A percentile compares a stretch with the other conserved stretches of the same genome.
These are phyloP conservation scores for Entomortierella lignicola DNA, from an alignment of 192 early-diverging fungal species.

Conservation along the genomic window DNA sequence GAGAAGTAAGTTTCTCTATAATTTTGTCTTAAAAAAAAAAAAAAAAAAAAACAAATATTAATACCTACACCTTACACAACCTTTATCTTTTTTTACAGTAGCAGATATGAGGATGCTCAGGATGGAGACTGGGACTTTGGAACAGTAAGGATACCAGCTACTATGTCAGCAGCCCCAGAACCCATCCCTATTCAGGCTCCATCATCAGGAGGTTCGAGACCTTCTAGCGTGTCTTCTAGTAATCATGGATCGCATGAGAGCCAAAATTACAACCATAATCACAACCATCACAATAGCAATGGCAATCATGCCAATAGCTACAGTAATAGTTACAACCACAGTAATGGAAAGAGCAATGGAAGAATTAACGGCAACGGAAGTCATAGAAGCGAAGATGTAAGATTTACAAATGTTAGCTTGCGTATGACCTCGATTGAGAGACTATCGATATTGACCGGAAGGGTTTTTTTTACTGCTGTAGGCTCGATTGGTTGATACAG, in stretches of 20 bases:
- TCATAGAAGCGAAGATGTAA: conserved; percentile 23
- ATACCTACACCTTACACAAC: background rate
- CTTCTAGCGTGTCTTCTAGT: background rate
- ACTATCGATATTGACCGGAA: background rate
- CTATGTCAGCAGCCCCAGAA: background rate
- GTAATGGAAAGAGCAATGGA: conserved; percentile 13
- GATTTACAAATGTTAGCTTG: too few species aligned
- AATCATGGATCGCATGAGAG: conserved; percentile 11
- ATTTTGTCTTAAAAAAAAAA: background rate
- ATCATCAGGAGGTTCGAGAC: background rate
- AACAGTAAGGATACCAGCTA: conserved; percentile 30
- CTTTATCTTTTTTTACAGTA: conserved; percentile 14
- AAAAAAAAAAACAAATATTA: background rate
- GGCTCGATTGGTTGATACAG: conserved; percentile 18
- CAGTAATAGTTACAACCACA: conserved; percentile 7
- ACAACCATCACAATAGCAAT: background rate
- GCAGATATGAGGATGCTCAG: conserved; percentile 33
- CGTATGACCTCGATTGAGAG: too few species aligned
- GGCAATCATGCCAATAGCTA: background rate
- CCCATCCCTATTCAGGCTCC: conserved; percentile 2
- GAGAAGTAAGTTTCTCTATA: conserved; percentile 34
- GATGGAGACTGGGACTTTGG: conserved; percentile 53
- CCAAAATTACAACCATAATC: background rate
- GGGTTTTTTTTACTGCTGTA: background rate
- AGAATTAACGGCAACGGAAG: conserved; percentile 2